Conservation (phyloP, 148 eudicot species). For the Persicaria tinctoria region DNA sequence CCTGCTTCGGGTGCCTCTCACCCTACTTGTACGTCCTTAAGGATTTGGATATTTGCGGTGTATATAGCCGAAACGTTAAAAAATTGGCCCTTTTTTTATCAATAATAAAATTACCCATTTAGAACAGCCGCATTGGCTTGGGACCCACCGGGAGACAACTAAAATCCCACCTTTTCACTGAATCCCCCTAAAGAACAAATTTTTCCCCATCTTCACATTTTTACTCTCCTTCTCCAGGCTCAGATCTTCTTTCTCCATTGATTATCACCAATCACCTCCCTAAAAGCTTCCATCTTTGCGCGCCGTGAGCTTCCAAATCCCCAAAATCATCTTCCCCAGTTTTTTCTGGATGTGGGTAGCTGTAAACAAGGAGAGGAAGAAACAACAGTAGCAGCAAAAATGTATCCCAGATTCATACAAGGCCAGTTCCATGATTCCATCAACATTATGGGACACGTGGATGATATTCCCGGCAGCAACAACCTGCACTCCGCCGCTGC, state of each 20-base stretch:
- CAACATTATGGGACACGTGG: conserved; percentile 31
- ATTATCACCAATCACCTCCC: not conserved
- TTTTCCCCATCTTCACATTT: conserved; percentile 6
- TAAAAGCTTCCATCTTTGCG: not conserved
- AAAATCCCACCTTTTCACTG: conserved; percentile 11
- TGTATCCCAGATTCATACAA: conserved; percentile 49
- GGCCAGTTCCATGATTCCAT: conserved; percentile 20
- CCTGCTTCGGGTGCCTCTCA: too few relatives aligned
- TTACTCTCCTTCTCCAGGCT: conserved; percentile 10
- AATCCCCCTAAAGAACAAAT: conserved; percentile 2
- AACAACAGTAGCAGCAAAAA: not conserved
- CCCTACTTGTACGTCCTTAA: too few relatives aligned
- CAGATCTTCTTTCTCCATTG: not conserved
- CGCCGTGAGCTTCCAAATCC: not conserved
- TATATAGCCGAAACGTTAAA: too few relatives aligned
- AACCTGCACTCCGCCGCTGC: not conserved
- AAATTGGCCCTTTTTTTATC: not conserved
- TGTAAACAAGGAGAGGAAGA: not conserved
- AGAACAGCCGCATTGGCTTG: not conserved
- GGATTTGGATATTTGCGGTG: too few relatives aligned
- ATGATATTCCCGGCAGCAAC: conserved; percentile 26
- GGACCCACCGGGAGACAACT: not conserved
- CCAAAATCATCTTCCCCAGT: not conserved
- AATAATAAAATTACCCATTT: not conserved
- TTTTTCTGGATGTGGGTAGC: conserved; percentile 4